Evolutionary conservation across 768 basidiomycete species (phyloP), one percentile per base, ranked within the genome.

Genomic region (Lactarius sp.): DNA sequence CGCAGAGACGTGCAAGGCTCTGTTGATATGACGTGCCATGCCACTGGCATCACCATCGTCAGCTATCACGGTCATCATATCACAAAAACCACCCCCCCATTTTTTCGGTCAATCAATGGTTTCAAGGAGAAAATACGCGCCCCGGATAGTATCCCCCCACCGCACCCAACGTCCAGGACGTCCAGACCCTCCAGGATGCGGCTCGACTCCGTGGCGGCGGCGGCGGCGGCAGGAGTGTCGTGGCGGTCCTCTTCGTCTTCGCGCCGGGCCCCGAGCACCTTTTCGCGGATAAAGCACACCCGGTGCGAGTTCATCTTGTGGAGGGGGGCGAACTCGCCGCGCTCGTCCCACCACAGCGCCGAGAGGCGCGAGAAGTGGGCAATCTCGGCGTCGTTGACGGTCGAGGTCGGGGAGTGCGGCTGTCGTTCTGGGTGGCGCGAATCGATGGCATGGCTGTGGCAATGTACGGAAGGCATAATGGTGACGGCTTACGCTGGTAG

Each of bases 271-370:
- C 91, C 88, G 53, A 81, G 73, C 44, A 93, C 67, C 73, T 92
- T 93, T 68, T 90, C 82, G 44, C 83, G 81, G 36, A 99, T 81
- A 73, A 93, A 97, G 61, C 84, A 83, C 70, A 94, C 81, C 49
- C 97, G 80, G 10, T 87, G 81, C 2, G 95, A 94, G 76, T 99
- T 99, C 96, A 98, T 97, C 70, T 84, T 84, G 72, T 98, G 97
- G 39, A 99, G 76, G 42, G 94, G 77, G 5, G 78, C 80, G 72
- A 96, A 95, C 73, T 98, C 95, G 68, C 96, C 95, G 20, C 80
- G 83, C 71, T 96, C 92, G 74, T 95, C 86, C 94, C 95, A 98
- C 95, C 95, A 98, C 70, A 86, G 80, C n/a, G 88, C 85, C 2
- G 94, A 92, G 4, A 97, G 84, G 31, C 82, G 80, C 2, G 94